Evolutionary conservation across 2,329 filamentous ascomycete genomes (phyloP), one percentile per base, ranked within the genome.

Genomic region (Polytolypa hystricis): DNA sequence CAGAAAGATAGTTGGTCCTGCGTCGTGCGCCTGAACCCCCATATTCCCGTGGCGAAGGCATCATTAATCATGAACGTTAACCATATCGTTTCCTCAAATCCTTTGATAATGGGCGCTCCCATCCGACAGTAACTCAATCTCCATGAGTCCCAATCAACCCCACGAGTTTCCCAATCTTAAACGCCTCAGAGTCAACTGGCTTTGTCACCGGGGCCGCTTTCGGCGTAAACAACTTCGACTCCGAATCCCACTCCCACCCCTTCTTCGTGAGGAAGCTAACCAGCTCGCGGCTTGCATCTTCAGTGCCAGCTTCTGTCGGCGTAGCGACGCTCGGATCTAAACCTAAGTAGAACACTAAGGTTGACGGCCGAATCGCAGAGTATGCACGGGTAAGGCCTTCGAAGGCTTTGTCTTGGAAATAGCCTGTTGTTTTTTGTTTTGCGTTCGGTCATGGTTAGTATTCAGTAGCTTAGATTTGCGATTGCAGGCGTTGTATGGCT

Each of bases 351-450:
- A 26, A 46, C 32, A 57, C 59, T 7, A 56, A 58, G 11, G 49
- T 47, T 7, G 51, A 47, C 19, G 57, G 54, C 36, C 58, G 47
- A 38, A 64, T 61, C 4, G 58, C 54, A 42, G 57, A 56, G 44
- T 60, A 64, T n/a, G 55, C 54, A 35, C 44, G 49, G 46, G 58
- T 61, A 39, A 62, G 46, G 37, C 58, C 54, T 27, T 51, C 51
- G 40, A 62, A 47, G 7, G 58, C 56, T 28, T 56, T 58, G 37
- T 61, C 50, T 43, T 59, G 53, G 39, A 60, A 62, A 38, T 60
- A 54, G 25, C 40, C 60, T 63, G 34, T 3, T 29, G 3, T n/a
- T n/a, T n/a, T n/a, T n/a, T n/a, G n/a, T n/a, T n/a, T n/a, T n/a
- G n/a, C n/a, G n/a, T n/a, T n/a, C n/a, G n/a, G n/a, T n/a, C n/a